Evolutionary conservation across 306 rosid species (phyloP), one percentile per base, ranked within the genome.

Genomic region (Benincasa hispida): DNA sequence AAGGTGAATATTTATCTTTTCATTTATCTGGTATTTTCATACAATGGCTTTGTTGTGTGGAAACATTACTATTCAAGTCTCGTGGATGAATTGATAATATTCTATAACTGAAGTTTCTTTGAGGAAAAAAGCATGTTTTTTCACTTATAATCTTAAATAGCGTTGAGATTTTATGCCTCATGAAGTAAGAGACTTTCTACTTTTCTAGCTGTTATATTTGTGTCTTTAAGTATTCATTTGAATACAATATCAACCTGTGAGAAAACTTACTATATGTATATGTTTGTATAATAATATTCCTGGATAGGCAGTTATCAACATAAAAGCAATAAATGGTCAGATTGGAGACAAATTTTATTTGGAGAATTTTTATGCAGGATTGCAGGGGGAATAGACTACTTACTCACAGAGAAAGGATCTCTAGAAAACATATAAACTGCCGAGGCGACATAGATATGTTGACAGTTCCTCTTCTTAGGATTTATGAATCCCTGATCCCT

Each of bases 371-470:
- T 81, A 63, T 66, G 66, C 90, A 94, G 99, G 99, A 90, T 86
- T 88, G 80, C 61, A 90, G 99, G 81, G 99, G 99, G 59, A 85
- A 85, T 42, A 72, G 28, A 10, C 81, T 87, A 39, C 88, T 94
- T 78, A 87, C 78, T 58, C 99, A 89, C 86, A 82, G 95, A 75
- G 84, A 72, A 51, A 91, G 99, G 81, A 63, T n/a, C 4, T 82
- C 78, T 47, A 86, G 83, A 82, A 87, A 88, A 81, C 88, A 84
- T 79, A 81, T 79, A 76, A 79, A 68, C 42, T 90, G 92, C 73
- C 97, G 96, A 32, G 67, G 82, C 79, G 99, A 94, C 84, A 92
- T 94, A 55, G 90, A 87, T 69, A 78, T 76, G 82, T 79, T 87
- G 30, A 89, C 82, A 76, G 83, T 76, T 50, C 89, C 88, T 78